Evolutionary conservation across 768 basidiomycete genomes (phyloP), one percentile per base, ranked within the genome.

Genomic region (Candolleomyces aberdarensis): DNA sequence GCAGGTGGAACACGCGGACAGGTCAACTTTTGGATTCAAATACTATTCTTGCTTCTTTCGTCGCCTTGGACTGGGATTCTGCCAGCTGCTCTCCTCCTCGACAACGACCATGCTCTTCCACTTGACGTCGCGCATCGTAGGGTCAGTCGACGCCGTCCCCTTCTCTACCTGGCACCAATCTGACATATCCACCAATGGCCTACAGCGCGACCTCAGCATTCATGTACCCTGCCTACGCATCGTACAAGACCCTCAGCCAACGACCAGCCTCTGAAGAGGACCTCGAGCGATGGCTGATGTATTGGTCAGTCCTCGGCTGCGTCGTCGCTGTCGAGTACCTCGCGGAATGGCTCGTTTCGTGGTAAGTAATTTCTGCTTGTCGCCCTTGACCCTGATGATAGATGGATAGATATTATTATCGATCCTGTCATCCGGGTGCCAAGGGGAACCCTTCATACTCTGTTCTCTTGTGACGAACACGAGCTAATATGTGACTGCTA

Each of bases 211-310:
- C 83, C 40, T 80, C 79, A 5, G 92, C 88, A 19, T 96, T 94
- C 74, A 82, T 96, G 44, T 96, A 98, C 72, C 95, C 95, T 0
- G 91, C 90, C 22, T 98, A 98, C 75, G 92, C 94, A 32, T 95
- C 93, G n/a, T 98, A 96, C 79, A 98, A 98, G 79, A 87, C 92
- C 0, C 83, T 98, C 36, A 89, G 90, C 41, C 86, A 90, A 66
- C 82, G 92, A n/a, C 92, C 92, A 19, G 91, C 91, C 1, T 88
- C 88, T 0, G 91, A 93, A 67, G 83, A 81, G 55, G 92, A 94
- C 49, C 79, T 96, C 9, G 96, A 97, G 71, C 80, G 94, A 74
- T 97, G 96, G 94, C 81, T 98, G 57, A 96, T 94, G 92, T 98
- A 97, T 68, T 98, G 96, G 95, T 87, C 87, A n/a, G 90, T 92